Evolutionary conservation across 163 green algal species (phyloP), one percentile per base, ranked within the genome.

Genomic region (Coccomyxa subellipsoidea): DNA sequence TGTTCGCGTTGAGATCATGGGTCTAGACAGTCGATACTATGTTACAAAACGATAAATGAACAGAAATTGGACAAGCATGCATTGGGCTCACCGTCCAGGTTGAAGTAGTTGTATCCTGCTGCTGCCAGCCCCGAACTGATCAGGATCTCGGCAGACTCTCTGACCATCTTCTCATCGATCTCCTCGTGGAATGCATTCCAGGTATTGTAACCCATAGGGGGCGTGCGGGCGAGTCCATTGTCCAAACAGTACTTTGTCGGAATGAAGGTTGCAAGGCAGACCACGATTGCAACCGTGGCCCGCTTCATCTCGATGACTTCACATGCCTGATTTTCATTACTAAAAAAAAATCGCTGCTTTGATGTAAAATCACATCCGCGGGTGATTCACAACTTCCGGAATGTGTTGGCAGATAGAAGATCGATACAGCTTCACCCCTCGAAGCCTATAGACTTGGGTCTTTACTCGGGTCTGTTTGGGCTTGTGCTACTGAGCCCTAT

Each of bases 91-190:
- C 88, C 89, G 38, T 93, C 89, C 15, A 93, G 66, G 53, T 88
- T 89, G 7, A 94, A 76, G 84, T 93, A 93, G 3, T 59, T 83
- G 79, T 95, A 95, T 8, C 92, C 91, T 6, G 86, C 90, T 73
- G 94, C 89, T 31, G 71, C 73, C 34, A 95, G 82, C 6, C 92
- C 92, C 35, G 85, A 83, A 0, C 81, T 66, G 3, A 93, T 88
- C 73, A 96, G 89, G 0, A 89, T 83, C 69, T 95, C 91, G 0
- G 90, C 90, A 12, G 91, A 89, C 5, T 90, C 70, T 15, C 75
- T 83, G 36, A 96, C 90, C 10, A 88, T 32, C 1, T 81, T 40
- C 80, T 94, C 91, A 54, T 93, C 84, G 15, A 94, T 81, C 0
- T 53, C 47, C 2, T 73, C 53, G 54, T 81, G 77, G 47, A 76